phyloP scores from a whole-genome alignment of 805 yeast genomes.

The Ogataea allantospora region DNA sequence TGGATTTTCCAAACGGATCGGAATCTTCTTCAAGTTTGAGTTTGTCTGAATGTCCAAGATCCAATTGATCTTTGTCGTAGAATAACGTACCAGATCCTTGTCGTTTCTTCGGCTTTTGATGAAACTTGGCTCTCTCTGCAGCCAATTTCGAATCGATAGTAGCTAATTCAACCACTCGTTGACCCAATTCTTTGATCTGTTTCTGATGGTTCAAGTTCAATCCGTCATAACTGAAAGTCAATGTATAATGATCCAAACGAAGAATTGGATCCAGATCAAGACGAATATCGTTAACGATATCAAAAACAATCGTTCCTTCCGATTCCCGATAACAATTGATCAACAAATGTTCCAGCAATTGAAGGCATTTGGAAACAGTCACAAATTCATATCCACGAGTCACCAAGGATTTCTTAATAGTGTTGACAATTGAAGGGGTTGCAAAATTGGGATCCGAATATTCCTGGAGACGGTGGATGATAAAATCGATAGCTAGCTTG shows the following conservation, averaged over 20 bases:
- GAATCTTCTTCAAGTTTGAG: constrained; percentile 12
- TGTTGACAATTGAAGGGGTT: constrained; percentile 14
- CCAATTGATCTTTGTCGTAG: constrained; percentile 19
- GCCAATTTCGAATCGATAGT: constrained; percentile 12
- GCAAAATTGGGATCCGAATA: constrained; percentile 13
- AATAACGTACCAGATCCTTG: constrained; percentile 8
- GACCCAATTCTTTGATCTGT: constrained; percentile 20
- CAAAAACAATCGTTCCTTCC: constrained; percentile 17
- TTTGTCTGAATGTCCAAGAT: constrained; percentile 7
- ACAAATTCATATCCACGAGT: constrained; percentile 31
- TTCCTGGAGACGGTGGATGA: constrained; percentile 20
- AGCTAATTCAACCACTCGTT: constrained; percentile 15
- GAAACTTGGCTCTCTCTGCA: constrained; percentile 20
- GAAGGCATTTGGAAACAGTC: constrained; percentile 28
- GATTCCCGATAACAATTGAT: constrained; percentile 25
- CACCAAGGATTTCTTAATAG: constrained; percentile 26
- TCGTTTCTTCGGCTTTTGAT: constrained; percentile 6
- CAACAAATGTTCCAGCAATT: constrained; percentile 26
- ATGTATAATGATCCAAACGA: constrained; percentile 15
- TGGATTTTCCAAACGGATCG: constrained; percentile 23
- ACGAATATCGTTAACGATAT: constrained; percentile 22
- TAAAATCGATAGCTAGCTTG: constrained; percentile 21
- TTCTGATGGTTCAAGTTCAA: constrained; percentile 25
- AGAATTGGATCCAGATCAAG: constrained; percentile 16
- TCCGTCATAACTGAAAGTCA: constrained; percentile 23